phyloP scores from a whole-genome alignment of 345 rosid genomes.

The Arabidopsis arenosa region DNA sequence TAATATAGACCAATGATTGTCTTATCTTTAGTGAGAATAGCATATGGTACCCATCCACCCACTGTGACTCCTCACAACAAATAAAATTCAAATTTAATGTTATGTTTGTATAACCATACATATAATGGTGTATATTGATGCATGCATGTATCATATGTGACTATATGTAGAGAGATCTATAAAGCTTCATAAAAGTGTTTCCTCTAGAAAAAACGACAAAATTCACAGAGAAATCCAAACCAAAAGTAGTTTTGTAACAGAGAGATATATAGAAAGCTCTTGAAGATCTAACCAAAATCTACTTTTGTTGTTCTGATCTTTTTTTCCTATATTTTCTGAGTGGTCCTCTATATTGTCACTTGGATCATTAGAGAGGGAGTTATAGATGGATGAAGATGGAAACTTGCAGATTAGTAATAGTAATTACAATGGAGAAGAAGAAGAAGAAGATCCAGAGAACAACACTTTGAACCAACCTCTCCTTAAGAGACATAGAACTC shows the following conservation, averaged over 20 bases:
- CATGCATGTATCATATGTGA: constrained; percentile 15
- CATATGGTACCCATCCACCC: constrained; percentile 43
- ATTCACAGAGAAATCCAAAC: constrained; percentile 31
- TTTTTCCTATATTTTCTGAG: neutral
- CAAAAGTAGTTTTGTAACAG: constrained; percentile 24
- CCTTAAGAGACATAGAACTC: constrained; percentile 75
- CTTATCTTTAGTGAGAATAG: constrained; percentile 40
- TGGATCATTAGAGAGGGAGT: constrained; percentile 2
- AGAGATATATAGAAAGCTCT: constrained; percentile 19
- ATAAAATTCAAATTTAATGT: constrained; percentile 7
- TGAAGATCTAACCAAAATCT: constrained; percentile 34
- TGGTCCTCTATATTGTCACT: constrained; percentile 21
- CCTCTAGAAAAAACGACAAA: constrained; percentile 36
- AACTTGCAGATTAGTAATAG: constrained; percentile 43
- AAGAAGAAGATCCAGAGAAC: constrained; percentile 45
- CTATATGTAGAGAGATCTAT: constrained; percentile 31
- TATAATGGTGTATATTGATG: constrained; percentile 12
- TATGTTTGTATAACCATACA: neutral
- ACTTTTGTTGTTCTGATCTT: constrained; percentile 3
- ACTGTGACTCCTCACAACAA: constrained; percentile 31
- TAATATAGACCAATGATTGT: constrained; percentile 38
- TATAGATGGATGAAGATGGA: constrained; percentile 44
- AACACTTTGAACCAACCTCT: constrained; percentile 63
- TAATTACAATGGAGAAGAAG: constrained; percentile 42
- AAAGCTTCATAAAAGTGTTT: constrained; percentile 29